Base-by-base conservation (phyloP, 495 filamentous ascomycete genomes). In the Thozetella sp. region DNA sequence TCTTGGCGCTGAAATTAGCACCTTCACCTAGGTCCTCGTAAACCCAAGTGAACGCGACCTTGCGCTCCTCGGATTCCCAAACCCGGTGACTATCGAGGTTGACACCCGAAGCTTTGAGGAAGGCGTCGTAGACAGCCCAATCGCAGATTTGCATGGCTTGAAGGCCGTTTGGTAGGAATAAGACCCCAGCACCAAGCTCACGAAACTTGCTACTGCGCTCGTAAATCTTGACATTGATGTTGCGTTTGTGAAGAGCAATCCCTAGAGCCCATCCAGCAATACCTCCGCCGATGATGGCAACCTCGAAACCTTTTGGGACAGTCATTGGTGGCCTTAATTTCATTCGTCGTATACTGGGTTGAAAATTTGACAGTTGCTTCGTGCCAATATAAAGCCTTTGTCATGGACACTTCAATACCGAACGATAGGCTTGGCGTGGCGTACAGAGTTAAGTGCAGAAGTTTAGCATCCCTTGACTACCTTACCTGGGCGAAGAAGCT, bases 111-210 rank as follows among this genome's bases (percentile, higher is more conserved):
- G n/a, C 63, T 17, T 54, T 55, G 34, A 67, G 55, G 22, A 66
- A 70, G 0, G 27, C 22, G 2, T 43, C 51, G 1, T 23, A 30
- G 9, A 65, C 15, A 1, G 9, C 12, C 23, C 22, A 27, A 22
- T 58, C 65, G 37, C 57, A 30, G 4, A 82, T 45, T 3, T 66
- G 63, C 79, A 90, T 85, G 1, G 86, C 86, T 1, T 76, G 70
- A 3, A 80, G 70, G 6, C 85, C 76, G 65, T 89, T 89, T 27
- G 85, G 80, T 0, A 82, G 81, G 34, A 90, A 81, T 12, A 76
- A 80, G 2, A 90, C 77, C 13, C 86, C 87, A 2, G 87, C 87
- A 25, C 88, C 88, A 2, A 90, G 79, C 60, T 85, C 82, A 1
- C 71, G 69, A 37, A 87, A 82, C 1, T 62, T 60, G 6, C 64